Evolutionary conservation across 2,329 filamentous ascomycete genomes (phyloP), one percentile per base, ranked within the genome.

Genomic region (Curvularia spicifera): DNA sequence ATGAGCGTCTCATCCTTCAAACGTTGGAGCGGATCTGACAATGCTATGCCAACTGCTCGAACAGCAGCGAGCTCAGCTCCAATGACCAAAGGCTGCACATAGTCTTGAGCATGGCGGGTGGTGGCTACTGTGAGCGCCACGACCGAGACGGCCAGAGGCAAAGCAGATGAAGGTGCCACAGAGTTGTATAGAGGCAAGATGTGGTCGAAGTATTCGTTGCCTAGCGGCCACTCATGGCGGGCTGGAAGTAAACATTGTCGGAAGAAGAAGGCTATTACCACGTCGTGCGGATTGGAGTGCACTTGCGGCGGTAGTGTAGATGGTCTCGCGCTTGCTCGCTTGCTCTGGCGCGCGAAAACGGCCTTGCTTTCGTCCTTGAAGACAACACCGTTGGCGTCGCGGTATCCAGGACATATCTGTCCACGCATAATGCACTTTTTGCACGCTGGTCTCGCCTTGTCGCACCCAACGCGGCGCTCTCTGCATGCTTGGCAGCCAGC

Each of bases 111-210:
- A 42, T 42, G 8, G 39, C 22, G 39, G 39, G 39, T 42, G 18
- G 39, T 42, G 39, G 39, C 39, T 42, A 42, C 39, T 42, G 39
- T 42, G 39, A 42, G 39, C 39, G 39, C 39, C 39, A 42, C 22
- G 39, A 42, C 39, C 39, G 39, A 42, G 22, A 42, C 39, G 18
- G 39, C 39, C 1, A 42, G 39, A 42, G 39, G 18, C 39, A 42
- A 42, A 20, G 39, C 39, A 42, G 39, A 42, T 42, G 39, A 42
- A 42, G 39, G 39, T 42, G 39, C 39, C 39, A n/a, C 39, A 42
- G 39, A 22, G 39, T 42, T 42, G 39, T 42, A 42, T 42, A 42
- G 39, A 22, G 39, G 39, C 39, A 42, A 42, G 18, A 42, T 42
- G 9, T 42, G 39, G n/a, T 42, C 39, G 18, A 42, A 42, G 39